Conservation (phyloP, 1,284 basidiomycete genomes). For the Meripilus lineatus region DNA sequence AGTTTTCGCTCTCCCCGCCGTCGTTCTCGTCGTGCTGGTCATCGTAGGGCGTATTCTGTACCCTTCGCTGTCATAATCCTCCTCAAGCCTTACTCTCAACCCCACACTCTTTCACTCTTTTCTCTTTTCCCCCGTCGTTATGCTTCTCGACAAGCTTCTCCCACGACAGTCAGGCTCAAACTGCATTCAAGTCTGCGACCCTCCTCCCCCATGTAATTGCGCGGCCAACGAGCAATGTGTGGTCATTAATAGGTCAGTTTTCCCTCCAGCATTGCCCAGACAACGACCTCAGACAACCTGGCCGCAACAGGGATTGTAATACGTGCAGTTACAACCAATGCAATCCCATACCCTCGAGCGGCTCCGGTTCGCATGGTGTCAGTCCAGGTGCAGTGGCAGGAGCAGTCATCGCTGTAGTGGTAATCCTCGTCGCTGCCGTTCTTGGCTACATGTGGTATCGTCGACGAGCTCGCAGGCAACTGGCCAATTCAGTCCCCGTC, state of each 20-base stretch:
- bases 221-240: conserved; percentile 49
- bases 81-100: conserved; percentile 15
- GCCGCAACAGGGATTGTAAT: conserved; percentile 53
- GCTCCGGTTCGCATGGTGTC: conserved; percentile 34
- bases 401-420: conserved; percentile 57
- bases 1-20: conserved; percentile 18
- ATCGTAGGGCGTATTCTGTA: conserved; percentile 22
- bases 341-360: conserved; percentile 24
- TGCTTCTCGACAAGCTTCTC: conserved; percentile 48
- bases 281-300: conserved; percentile 3
- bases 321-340: conserved; percentile 50
- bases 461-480: conserved; percentile 34
- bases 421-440: conserved; percentile 50
- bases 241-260: conserved; percentile 50
- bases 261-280: neutral
- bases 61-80: conserved; percentile 2
- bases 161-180: conserved; percentile 31
- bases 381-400: conserved; percentile 72
- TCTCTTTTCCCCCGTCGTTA: conserved; percentile 25
- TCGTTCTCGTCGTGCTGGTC: conserved; percentile 30
- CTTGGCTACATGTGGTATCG: conserved; percentile 61
- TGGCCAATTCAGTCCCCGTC: conserved; percentile 20
- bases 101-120: conserved; percentile 29
- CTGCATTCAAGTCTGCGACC: conserved; percentile 30
- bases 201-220: conserved; percentile 49